Percentiles rank a stretch among this genome's conserved stretches.
These are phyloP conservation scores for Boletus rufocinnamomeus DNA, from an alignment of 768 basidiomycete genomes.

Conservation along the genomic window DNA sequence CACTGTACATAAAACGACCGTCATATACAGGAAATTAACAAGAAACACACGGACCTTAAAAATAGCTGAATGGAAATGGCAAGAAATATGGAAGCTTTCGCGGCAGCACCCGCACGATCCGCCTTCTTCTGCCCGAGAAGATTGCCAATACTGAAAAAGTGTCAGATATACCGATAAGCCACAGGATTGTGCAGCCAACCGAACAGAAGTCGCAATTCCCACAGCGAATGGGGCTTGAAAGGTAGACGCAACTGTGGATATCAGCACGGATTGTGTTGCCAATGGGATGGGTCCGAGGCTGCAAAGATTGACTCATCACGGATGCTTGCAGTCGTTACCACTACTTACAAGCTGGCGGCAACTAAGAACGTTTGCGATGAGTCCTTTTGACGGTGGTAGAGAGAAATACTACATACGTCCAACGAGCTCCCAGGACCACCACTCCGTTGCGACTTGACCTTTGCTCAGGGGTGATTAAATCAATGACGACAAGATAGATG, in stretches of 20 bases:
- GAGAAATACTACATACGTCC: slow-evolving; percentile 38
- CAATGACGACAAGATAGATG: neutral
- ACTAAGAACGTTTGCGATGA: slow-evolving; percentile 35
- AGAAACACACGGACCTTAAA: slow-evolving; percentile 49
- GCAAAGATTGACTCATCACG: slow-evolving; percentile 19
- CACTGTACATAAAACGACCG: slow-evolving; percentile 33
- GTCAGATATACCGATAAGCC: neutral
- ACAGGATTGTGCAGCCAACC: slow-evolving; percentile 45
- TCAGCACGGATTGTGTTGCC: slow-evolving; percentile 86
- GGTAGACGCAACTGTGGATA: slow-evolving; percentile 70
- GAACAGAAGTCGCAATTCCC: slow-evolving; percentile 80
- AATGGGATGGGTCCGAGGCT: slow-evolving; percentile 80
- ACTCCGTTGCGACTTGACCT: slow-evolving; percentile 85
- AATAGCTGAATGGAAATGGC: slow-evolving; percentile 58
- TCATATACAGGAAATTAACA: slow-evolving; percentile 1
- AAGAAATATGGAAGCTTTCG: slow-evolving; percentile 66
- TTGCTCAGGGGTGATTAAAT: neutral
- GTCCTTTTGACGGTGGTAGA: neutral
- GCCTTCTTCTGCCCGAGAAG: slow-evolving; percentile 81
- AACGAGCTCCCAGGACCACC: slow-evolving; percentile 97
- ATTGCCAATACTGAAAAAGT: slow-evolving; percentile 72
- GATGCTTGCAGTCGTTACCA: neutral
- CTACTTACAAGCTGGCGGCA: slow-evolving; percentile 52
- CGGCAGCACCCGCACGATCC: slow-evolving; percentile 66
- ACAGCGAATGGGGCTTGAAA: slow-evolving; percentile 86